Conservation (phyloP, 257 asterid species). For the Buddleja alternifolia region DNA sequence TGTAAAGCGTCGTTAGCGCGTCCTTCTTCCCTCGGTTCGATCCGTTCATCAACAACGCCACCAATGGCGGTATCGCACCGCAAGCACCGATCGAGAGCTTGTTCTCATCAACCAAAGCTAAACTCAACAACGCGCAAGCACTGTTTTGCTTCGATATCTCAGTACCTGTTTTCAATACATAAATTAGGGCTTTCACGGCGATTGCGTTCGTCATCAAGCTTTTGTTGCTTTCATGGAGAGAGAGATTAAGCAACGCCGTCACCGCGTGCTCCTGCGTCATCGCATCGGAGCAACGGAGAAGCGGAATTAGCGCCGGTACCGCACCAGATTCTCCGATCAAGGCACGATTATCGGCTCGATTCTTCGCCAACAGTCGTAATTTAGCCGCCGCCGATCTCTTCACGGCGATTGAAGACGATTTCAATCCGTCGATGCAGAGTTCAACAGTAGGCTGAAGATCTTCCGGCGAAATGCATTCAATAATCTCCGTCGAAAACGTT, state of each 20-base stretch:
- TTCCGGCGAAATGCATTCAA: conserved; percentile 65
- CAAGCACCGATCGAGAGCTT: conserved; percentile 67
- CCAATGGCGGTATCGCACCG: conserved; percentile 72
- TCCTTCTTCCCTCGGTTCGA: conserved; percentile 70
- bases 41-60: conserved; percentile 52
- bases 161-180: conserved; percentile 65
- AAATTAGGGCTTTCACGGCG: conserved; percentile 55
- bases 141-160: conserved; percentile 72
- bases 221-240: conserved; percentile 66
- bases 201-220: conserved; percentile 42
- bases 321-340: conserved; percentile 74
- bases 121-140: conserved; percentile 60
- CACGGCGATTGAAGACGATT: conserved; percentile 52
- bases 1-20: conserved; percentile 67
- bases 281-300: conserved; percentile 65
- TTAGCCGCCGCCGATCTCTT: conserved; percentile 71
- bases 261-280: conserved; percentile 72
- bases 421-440: conserved; percentile 58
- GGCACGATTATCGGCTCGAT: conserved; percentile 69
- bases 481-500: conserved; percentile 63
- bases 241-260: conserved; percentile 64
- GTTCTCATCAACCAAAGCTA: conserved; percentile 62
- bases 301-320: conserved; percentile 52
- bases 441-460: conserved; percentile 68
- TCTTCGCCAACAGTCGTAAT: conserved; percentile 57